These are phyloP conservation scores for Tulasnella sp. DNA, from an alignment of 768 basidiomycete species.

Conservation along the genomic window DNA sequence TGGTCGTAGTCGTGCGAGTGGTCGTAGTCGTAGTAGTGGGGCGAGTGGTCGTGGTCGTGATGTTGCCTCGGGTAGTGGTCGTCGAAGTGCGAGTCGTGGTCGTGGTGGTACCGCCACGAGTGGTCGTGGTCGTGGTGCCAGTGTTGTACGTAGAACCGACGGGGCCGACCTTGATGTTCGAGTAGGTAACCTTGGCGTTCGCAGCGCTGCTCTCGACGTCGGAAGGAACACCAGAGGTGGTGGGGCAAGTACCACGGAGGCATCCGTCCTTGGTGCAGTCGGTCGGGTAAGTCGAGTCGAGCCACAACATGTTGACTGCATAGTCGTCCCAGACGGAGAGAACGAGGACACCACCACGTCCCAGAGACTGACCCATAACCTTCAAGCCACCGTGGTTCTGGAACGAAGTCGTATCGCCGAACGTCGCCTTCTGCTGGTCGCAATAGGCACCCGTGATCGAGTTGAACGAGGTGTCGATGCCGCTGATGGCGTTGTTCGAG, in stretches of 20 bases:
- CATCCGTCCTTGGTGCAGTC: constrained; percentile 4
- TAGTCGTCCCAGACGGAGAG: constrained; percentile 47
- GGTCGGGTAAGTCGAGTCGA: constrained; percentile 21
- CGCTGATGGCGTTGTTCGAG: constrained; percentile 36
- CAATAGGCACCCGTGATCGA: constrained; percentile 15
- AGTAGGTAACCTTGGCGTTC: constrained; percentile 12
- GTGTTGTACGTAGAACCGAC: constrained; percentile 9
- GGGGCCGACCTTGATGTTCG: constrained; percentile 16
- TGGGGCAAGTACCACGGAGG: constrained; percentile 13
- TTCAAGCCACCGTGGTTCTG: constrained; percentile 32
- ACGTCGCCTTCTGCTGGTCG: constrained; percentile 21
- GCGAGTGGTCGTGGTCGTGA: not conserved
- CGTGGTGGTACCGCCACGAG: not conserved
- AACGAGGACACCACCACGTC: constrained; percentile 38
- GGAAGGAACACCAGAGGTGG: constrained; percentile 13
- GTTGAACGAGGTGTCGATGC: constrained; percentile 23
- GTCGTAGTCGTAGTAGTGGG: not conserved
- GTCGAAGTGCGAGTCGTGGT: not conserved
- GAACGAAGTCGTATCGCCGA: constrained; percentile 37
- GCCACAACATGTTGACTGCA: constrained; percentile 44
- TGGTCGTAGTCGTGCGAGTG: not conserved
- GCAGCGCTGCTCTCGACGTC: constrained; percentile 4
- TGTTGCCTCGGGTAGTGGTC: not conserved
- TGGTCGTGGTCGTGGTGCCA: not conserved
- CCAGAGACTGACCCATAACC: constrained; percentile 27